Evolutionary conservation across 108 stramenopile genomes (phyloP).

Genomic region (Seminavis robusta): DNA sequence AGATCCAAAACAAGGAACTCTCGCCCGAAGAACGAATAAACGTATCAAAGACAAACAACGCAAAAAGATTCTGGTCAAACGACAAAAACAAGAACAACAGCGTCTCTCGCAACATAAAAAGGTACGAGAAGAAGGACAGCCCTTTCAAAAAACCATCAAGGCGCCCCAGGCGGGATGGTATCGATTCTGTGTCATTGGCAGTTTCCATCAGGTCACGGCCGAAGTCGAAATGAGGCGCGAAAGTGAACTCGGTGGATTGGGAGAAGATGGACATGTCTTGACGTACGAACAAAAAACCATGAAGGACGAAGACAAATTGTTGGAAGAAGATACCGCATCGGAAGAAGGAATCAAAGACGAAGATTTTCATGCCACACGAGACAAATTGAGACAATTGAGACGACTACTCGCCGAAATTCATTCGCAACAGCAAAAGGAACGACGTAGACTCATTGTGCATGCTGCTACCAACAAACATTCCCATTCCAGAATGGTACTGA

Average conservation of each 20-base stretch:
- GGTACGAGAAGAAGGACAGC: constrained; percentile 53
- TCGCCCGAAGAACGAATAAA: constrained; percentile 23
- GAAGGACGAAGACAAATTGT: constrained; percentile 55
- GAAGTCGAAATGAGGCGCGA: constrained; percentile 80
- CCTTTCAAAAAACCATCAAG: constrained; percentile 46
- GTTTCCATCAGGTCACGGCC: constrained; percentile 43
- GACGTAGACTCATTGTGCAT: constrained; percentile 63
- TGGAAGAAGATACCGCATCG: constrained; percentile 56
- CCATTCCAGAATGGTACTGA: constrained; percentile 79
- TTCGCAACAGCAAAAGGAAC: constrained; percentile 69
- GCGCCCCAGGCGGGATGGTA: constrained; percentile 66
- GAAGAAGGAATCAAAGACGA: constrained; percentile 71
- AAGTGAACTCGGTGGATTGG: constrained; percentile 55
- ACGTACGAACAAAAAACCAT: constrained; percentile 47
- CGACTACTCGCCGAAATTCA: constrained; percentile 70
- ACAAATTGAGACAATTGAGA: constrained; percentile 55
- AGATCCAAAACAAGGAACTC: no score
- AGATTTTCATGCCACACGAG: constrained; percentile 58
- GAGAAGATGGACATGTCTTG: constrained; percentile 59
- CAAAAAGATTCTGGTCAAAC: constrained; percentile 25
- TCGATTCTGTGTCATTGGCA: constrained; percentile 59
- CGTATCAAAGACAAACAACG: constrained; percentile 28
- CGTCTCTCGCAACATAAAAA: constrained; percentile 28
- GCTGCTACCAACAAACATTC: constrained; percentile 74
- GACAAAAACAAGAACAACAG: constrained; percentile 25